These are phyloP conservation scores for Aspergillus wentii DNA, from an alignment of 495 filamentous ascomycete species.

Conservation along the genomic window DNA sequence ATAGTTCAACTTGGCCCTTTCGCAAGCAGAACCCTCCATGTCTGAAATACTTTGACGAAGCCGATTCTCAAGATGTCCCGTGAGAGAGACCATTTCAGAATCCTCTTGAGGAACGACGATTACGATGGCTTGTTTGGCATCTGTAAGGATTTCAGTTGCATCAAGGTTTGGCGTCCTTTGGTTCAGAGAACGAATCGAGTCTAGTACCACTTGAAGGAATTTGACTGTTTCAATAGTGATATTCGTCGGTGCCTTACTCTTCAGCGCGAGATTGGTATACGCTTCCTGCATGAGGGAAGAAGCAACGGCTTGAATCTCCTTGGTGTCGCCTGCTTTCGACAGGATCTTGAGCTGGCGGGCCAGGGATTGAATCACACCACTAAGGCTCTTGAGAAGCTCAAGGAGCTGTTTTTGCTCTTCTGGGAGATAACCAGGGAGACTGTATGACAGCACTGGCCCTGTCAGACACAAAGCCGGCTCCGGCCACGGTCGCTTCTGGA, in stretches of 20 bases:
- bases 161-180: not conserved
- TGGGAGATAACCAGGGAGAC: not conserved
- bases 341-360: not conserved
- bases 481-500: not conserved
- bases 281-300: not conserved
- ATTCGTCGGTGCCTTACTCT: not conserved
- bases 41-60: not conserved
- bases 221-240: not conserved
- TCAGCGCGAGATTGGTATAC: not conserved
- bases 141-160: not conserved
- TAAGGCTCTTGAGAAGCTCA: not conserved
- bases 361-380: not conserved
- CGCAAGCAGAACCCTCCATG: not conserved
- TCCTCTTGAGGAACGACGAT: not conserved
- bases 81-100: not conserved
- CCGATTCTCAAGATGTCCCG: not conserved
- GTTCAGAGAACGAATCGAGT: not conserved
- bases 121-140: not conserved
- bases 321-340: not conserved
- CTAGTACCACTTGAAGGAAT: not conserved
- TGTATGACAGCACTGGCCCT: not conserved
- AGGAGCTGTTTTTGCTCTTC: not conserved
- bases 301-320: not conserved
- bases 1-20: not conserved
- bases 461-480: not conserved